Evolutionary conservation across 2,329 filamentous ascomycete species (phyloP).

Genomic region (Drechslerella dactyloides): DNA sequence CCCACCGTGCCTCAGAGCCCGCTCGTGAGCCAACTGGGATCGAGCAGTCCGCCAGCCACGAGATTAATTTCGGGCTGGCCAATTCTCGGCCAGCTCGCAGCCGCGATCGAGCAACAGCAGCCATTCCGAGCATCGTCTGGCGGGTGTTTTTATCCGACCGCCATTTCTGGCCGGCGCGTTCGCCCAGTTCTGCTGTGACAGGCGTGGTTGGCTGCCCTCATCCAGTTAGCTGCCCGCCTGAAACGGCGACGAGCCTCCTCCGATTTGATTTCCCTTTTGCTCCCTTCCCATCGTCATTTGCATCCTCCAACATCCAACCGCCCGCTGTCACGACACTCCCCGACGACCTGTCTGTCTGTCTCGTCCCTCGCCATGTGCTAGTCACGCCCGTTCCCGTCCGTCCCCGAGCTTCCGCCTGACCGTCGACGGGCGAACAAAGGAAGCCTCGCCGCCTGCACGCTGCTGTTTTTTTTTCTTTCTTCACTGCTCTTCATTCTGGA

Average conservation of each 20-base stretch:
- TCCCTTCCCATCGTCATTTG: no score
- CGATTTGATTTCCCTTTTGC: background rate
- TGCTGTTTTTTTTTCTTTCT: constrained; percentile 14
- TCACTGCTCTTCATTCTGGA: constrained; percentile 8
- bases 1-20: no score
- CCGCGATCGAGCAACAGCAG: background rate
- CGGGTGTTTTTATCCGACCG: constrained; percentile 35
- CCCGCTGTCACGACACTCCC: no score
- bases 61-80: no score
- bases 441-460: background rate
- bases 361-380: no score
- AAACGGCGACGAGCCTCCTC: constrained; percentile 20
- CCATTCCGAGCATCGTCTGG: constrained; percentile 1
- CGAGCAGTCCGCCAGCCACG: no score
- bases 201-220: no score
- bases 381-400: no score
- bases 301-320: no score
- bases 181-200: background rate
- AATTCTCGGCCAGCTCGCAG: no score
- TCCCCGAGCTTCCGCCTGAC: constrained; percentile 1
- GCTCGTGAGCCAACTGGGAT: no score
- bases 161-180: constrained; percentile 32
- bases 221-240: background rate
- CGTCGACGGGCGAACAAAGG: constrained; percentile 24
- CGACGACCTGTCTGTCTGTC: no score